These are phyloP conservation scores for Plantago elongata DNA, from an alignment of 257 asterid species.

Conservation along the genomic window DNA sequence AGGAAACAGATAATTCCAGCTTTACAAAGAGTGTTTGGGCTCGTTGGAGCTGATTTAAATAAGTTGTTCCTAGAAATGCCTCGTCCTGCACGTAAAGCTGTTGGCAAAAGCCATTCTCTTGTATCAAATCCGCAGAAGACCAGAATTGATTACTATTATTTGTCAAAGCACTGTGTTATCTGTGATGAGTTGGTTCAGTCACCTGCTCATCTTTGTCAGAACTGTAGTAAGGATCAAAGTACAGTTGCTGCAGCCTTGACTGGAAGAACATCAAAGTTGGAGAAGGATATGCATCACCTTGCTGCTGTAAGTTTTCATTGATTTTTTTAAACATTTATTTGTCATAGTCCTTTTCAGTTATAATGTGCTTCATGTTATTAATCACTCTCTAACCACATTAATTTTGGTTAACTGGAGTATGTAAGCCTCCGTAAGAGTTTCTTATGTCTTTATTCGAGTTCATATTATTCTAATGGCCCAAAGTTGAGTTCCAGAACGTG, in stretches of 20 bases:
- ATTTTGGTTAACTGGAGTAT: too few species aligned
- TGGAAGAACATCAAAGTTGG: conserved; percentile 74
- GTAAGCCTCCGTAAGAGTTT: too few species aligned
- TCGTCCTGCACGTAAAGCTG: conserved; percentile 62
- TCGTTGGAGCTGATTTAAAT: conserved; percentile 78
- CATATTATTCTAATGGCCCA: too few species aligned
- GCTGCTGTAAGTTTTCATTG: conserved; percentile 57
- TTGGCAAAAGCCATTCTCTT: conserved; percentile 42
- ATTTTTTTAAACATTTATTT: too few species aligned
- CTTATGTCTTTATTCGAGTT: too few species aligned
- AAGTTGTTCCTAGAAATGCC: conserved; percentile 89
- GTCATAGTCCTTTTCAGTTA: too few species aligned
- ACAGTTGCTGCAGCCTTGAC: conserved; percentile 57
- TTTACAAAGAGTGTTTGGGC: conserved; percentile 85
- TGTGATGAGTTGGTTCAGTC: conserved; percentile 80
- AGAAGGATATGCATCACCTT: conserved; percentile 75
- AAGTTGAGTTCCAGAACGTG: too few species aligned
- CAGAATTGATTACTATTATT: conserved; percentile 77
- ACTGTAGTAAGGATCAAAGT: conserved; percentile 62
- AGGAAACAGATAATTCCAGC: conserved; percentile 91
- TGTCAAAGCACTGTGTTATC: conserved; percentile 68
- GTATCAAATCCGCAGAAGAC: conserved; percentile 48
- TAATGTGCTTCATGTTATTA: too few species aligned
- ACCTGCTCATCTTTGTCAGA: conserved; percentile 49
- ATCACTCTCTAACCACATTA: too few species aligned